phyloP scores from a whole-genome alignment of 1,284 basidiomycete genomes.

The Ustilago cynodontis region DNA sequence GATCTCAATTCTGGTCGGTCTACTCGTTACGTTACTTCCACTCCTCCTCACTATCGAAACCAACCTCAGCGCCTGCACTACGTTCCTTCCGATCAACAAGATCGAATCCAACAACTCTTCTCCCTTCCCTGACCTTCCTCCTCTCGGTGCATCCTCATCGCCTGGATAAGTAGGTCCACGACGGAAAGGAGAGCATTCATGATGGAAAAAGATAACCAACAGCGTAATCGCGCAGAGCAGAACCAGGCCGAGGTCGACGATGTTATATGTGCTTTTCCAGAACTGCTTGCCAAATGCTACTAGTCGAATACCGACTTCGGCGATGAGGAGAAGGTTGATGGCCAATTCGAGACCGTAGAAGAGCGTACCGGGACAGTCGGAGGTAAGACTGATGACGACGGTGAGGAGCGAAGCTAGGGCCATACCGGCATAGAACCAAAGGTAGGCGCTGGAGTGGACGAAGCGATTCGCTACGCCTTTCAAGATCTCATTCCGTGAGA shows the following conservation, averaged over 20 bases:
- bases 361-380: conserved; percentile 63
- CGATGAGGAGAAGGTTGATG: conserved; percentile 66
- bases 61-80: conserved; percentile 63
- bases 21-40: conserved; percentile 56
- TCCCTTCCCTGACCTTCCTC: conserved; percentile 51
- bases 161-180: conserved; percentile 31
- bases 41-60: conserved; percentile 64
- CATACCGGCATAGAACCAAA: conserved; percentile 68
- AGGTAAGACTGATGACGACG: conserved; percentile 60
- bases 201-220: conserved; percentile 64
- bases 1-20: conserved; percentile 63
- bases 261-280: conserved; percentile 68
- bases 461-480: conserved; percentile 69
- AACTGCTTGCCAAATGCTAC: conserved; percentile 68
- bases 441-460: conserved; percentile 66
- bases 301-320: conserved; percentile 64
- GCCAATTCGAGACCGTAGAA: conserved; percentile 66
- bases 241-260: conserved; percentile 65
- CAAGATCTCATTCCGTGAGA: conserved; percentile 64
- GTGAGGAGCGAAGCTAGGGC: conserved; percentile 64
- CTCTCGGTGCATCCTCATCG: not conserved
- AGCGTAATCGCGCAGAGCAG: conserved; percentile 65
- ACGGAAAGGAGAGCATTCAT: conserved; percentile 66
- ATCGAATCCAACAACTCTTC: conserved; percentile 68
- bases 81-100: conserved; percentile 66